A percentile compares a stretch with the other conserved stretches of the same genome.
Conservation (phyloP, 306 rosid species). For the Medicago truncatula region MtrunA17r5.0-ANR NC_053049.1:11421501-11422000, state of each 20-base stretch:
- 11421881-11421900: conserved; percentile 47
- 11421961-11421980: conserved; percentile 60
- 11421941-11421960: conserved; percentile 45
- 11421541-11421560: conserved; percentile 3
- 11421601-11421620: conserved; percentile 6
- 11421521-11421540: not conserved
- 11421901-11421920: conserved; percentile 44
- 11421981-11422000: conserved; percentile 80
- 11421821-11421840: not conserved
- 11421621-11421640: conserved; percentile 1
- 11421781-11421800: not conserved
- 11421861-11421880: conserved; percentile 43
- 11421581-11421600: not conserved
- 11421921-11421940: conserved; percentile 44
- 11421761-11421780: not conserved
- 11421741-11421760: not conserved
- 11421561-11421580: not conserved
- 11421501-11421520: not conserved
- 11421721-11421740: not conserved
- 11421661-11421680: not conserved
- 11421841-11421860: conserved; percentile 40
- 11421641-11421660: conserved; percentile 26
- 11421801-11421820: no score
- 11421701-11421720: conserved; percentile 8
- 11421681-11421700: conserved; percentile 5